These are phyloP conservation scores for Elongisporangium prolatum DNA, from an alignment of 352 stramenopile genomes.

Conservation along the genomic window DNA sequence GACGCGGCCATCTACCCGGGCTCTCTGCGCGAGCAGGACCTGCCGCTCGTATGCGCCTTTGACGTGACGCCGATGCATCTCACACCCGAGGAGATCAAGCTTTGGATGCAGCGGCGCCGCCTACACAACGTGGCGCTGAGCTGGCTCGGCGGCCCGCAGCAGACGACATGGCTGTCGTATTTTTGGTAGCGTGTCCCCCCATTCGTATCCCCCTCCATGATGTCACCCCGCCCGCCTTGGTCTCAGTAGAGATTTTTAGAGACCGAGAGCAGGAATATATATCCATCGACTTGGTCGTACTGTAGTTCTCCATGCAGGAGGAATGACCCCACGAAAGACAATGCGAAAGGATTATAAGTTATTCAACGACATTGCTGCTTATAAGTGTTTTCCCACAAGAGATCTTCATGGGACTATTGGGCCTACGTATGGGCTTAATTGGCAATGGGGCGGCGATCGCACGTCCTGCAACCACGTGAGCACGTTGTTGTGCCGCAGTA, in stretches of 20 bases:
- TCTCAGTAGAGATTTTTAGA: not conserved
- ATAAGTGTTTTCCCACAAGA: not conserved
- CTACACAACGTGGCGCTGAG: slow-evolving; percentile 17
- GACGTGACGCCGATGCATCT: slow-evolving; percentile 25
- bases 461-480: not conserved
- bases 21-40: slow-evolving; percentile 26
- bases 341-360: not conserved
- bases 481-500: slow-evolving; percentile 15
- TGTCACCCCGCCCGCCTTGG: not conserved
- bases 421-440: not conserved
- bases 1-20: slow-evolving; percentile 26
- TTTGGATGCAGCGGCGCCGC: slow-evolving; percentile 15
- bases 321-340: not conserved
- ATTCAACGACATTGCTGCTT: not conserved
- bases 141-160: slow-evolving; percentile 11
- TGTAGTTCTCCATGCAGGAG: not conserved
- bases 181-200: not conserved
- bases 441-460: not conserved
- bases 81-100: slow-evolving; percentile 10
- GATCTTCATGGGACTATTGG: not conserved
- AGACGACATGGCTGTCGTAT: not conserved
- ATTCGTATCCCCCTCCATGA: not conserved
- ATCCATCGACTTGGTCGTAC: not conserved
- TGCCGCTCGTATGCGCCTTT: slow-evolving; percentile 33
- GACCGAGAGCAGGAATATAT: not conserved